A percentile compares a stretch with the other conserved stretches of the same genome.
Conservation (phyloP, 163 green algal genomes). For the Dunaliella salina region DNA sequence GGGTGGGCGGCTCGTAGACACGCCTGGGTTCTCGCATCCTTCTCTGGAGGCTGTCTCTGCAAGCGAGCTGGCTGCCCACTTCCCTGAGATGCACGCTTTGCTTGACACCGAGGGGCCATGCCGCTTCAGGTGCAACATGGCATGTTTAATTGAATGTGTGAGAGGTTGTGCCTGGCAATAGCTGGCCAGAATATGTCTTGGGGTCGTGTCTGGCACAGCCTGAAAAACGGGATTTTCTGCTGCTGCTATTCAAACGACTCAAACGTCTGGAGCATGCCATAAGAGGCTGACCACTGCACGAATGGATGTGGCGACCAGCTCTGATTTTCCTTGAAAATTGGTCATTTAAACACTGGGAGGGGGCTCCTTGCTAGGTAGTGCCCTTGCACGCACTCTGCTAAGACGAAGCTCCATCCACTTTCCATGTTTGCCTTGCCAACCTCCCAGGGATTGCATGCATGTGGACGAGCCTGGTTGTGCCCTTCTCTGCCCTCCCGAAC, state of each 20-base stretch:
- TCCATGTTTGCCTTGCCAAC: slow-evolving; percentile 34
- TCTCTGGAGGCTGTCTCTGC: slow-evolving; percentile 24
- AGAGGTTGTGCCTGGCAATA: too few relatives aligned
- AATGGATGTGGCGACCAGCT: too few relatives aligned
- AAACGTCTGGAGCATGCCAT: background rate
- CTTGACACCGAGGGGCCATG: background rate
- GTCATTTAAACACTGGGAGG: too few relatives aligned
- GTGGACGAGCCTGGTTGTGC: slow-evolving; percentile 76
- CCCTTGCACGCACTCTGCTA: too few relatives aligned
- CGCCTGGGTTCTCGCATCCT: slow-evolving; percentile 61
- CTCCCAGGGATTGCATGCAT: slow-evolving; percentile 81
- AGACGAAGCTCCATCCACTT: too few relatives aligned
- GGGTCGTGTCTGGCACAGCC: too few relatives aligned
- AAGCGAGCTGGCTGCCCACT: background rate
- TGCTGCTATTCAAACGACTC: background rate
- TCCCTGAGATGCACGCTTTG: background rate
- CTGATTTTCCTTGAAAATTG: too few relatives aligned
- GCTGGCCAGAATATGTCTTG: too few relatives aligned
- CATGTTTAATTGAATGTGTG: too few relatives aligned
- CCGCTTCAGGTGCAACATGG: background rate
- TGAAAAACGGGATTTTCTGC: background rate
- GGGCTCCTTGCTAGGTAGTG: too few relatives aligned
- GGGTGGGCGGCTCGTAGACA: slow-evolving; percentile 80
- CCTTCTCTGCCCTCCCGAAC: slow-evolving; percentile 29
- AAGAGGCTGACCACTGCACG: too few relatives aligned